These are phyloP conservation scores for Phaffia tasmanica DNA, from an alignment of 768 basidiomycete genomes.

Conservation along the genomic window DNA sequence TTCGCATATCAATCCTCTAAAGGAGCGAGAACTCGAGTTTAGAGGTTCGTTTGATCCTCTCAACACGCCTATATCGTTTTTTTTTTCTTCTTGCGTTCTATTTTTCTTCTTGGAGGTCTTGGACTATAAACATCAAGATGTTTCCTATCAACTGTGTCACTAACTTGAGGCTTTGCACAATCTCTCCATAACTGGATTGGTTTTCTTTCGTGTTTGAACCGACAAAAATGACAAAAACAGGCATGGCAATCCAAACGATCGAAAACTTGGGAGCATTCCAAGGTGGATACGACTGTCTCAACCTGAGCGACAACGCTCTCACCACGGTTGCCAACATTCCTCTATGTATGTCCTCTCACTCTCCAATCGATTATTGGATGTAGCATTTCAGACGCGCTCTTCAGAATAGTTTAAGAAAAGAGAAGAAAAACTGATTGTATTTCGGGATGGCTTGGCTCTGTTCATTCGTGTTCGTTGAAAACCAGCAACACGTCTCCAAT, in stretches of 20 bases:
- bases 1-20: slow-evolving; percentile 26
- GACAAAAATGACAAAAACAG: not conserved
- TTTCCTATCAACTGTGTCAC: no score
- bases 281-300: slow-evolving; percentile 26
- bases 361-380: not conserved
- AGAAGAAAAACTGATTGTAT: no score
- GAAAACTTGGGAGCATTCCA: slow-evolving; percentile 26
- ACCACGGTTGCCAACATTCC: slow-evolving; percentile 25
- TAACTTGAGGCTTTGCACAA: not conserved
- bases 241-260: slow-evolving; percentile 21
- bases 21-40: slow-evolving; percentile 26
- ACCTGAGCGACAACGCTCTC: slow-evolving; percentile 22
- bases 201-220: not conserved
- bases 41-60: slow-evolving; percentile 9
- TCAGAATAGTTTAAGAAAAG: not conserved
- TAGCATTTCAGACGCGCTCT: not conserved
- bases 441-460: not conserved
- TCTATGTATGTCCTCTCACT: slow-evolving; percentile 14
- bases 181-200: not conserved
- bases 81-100: not conserved
- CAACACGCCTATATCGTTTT: not conserved
- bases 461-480: not conserved
- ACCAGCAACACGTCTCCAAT: slow-evolving; percentile 23
- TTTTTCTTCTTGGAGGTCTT: not conserved
- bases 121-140: not conserved